Evolutionary conservation across 345 rosid species (phyloP).

Genomic region (Gossypium australe): DNA sequence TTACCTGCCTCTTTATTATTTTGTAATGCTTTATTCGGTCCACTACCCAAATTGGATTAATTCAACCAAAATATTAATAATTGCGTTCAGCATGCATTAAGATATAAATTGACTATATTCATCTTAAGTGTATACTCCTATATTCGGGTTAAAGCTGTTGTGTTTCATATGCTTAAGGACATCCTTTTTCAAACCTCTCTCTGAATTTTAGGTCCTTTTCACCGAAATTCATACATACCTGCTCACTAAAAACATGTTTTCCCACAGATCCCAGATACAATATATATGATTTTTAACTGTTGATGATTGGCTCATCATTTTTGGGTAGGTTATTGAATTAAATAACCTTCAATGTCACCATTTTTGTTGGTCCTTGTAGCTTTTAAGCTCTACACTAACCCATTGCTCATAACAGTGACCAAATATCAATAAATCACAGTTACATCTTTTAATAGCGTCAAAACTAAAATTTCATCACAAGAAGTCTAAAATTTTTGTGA

Average conservation of each 20-base stretch:
- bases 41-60: not conserved
- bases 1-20: not conserved
- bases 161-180: not conserved
- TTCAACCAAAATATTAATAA: not conserved
- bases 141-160: not conserved
- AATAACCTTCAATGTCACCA: not conserved
- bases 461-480: too few species aligned
- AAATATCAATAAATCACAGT: too few species aligned
- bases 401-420: too few species aligned
- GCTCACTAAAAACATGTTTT: not conserved
- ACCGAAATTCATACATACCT: conserved; percentile 2
- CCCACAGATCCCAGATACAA: not conserved
- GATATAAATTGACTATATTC: too few species aligned
- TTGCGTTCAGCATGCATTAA: too few species aligned
- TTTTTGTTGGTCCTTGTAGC: not conserved
- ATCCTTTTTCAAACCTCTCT: not conserved
- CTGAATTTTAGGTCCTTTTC: not conserved
- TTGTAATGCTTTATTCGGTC: not conserved
- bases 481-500: not conserved
- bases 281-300: not conserved
- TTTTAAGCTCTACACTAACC: too few species aligned
- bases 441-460: too few species aligned
- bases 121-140: too few species aligned
- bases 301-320: not conserved
- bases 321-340: not conserved